A percentile compares a stretch with the other conserved stretches of the same genome.
phyloP scores from a whole-genome alignment of 1,284 basidiomycete species.

The Puccinia sorghi region DNA sequence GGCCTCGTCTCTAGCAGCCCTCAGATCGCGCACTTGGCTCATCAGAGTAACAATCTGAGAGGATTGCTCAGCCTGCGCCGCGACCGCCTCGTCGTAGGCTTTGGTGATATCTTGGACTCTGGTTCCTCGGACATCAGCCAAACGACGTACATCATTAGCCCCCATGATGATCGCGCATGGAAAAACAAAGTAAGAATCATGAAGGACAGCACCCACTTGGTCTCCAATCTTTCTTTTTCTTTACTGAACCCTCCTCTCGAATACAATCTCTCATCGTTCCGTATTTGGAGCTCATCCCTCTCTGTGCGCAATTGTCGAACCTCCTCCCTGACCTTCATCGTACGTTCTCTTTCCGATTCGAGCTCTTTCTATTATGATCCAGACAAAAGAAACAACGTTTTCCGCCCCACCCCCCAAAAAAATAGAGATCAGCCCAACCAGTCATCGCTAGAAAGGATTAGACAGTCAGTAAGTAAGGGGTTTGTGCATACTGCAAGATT shows the following conservation, averaged over 20 bases:
- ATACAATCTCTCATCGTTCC: conserved; percentile 75
- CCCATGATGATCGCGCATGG: conserved; percentile 62
- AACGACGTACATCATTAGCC: background rate
- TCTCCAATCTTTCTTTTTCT: conserved; percentile 78
- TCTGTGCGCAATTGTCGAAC: conserved; percentile 74
- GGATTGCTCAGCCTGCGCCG: conserved; percentile 75
- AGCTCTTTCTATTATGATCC: conserved; percentile 51
- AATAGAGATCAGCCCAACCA: background rate
- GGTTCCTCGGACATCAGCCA: background rate
- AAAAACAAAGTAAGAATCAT: conserved; percentile 73
- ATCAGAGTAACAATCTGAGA: conserved; percentile 77
- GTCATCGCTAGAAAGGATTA: conserved; percentile 61
- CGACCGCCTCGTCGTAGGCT: conserved; percentile 73
- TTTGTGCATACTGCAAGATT: conserved; percentile 69
- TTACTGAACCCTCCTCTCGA: conserved; percentile 78
- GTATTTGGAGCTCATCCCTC: conserved; percentile 72
- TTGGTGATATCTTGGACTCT: conserved; percentile 69
- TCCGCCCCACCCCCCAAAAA: too few relatives aligned
- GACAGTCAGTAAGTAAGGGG: conserved; percentile 63
- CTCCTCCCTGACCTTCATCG: conserved; percentile 63
- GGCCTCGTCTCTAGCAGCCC: conserved; percentile 75
- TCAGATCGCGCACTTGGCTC: conserved; percentile 79
- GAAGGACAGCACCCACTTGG: conserved; percentile 70
- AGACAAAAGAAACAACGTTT: conserved; percentile 14
- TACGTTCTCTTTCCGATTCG: conserved; percentile 51